phyloP scores from a whole-genome alignment of 208 protist species.

The Tritrichomonas foetus region DNA sequence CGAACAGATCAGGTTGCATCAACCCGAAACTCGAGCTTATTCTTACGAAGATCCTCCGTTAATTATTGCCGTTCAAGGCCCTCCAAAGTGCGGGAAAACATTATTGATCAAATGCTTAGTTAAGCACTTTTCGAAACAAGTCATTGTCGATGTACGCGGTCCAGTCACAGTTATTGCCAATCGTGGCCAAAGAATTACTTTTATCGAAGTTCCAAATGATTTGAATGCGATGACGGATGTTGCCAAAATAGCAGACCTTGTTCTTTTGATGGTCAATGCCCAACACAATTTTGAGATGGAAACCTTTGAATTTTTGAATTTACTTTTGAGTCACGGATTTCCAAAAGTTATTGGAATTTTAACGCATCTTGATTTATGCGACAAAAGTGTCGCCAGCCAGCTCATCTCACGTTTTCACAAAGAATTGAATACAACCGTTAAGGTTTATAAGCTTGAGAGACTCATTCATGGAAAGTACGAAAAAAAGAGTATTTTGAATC shows the following conservation, averaged over 20 bases:
- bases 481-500: slow-evolving; percentile 80
- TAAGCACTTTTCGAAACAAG: slow-evolving; percentile 88
- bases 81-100: slow-evolving; percentile 44
- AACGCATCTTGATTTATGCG: slow-evolving; percentile 94
- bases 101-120: slow-evolving; percentile 68
- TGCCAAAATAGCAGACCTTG: slow-evolving; percentile 90
- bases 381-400: slow-evolving; percentile 60
- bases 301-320: slow-evolving; percentile 99
- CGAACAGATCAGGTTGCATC: slow-evolving; percentile 17
- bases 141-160: slow-evolving; percentile 76
- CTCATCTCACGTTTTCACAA: neutral
- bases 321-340: slow-evolving; percentile 93
- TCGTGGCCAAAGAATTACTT: slow-evolving; percentile 85
- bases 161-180: slow-evolving; percentile 92
- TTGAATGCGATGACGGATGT: slow-evolving; percentile 95
- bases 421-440: neutral
- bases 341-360: slow-evolving; percentile 95
- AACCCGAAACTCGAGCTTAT: neutral
- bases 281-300: slow-evolving; percentile 99
- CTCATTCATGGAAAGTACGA: slow-evolving; percentile 30
- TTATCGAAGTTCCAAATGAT: slow-evolving; percentile 93
- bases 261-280: slow-evolving; percentile 93
- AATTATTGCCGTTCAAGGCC: slow-evolving; percentile 45
- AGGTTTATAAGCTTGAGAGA: slow-evolving; percentile 36
- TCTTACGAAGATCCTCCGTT: slow-evolving; percentile 39